Evolutionary conservation across 192 early-diverging fungal genomes (phyloP).

Genomic region (Coemansia sp.): DNA sequence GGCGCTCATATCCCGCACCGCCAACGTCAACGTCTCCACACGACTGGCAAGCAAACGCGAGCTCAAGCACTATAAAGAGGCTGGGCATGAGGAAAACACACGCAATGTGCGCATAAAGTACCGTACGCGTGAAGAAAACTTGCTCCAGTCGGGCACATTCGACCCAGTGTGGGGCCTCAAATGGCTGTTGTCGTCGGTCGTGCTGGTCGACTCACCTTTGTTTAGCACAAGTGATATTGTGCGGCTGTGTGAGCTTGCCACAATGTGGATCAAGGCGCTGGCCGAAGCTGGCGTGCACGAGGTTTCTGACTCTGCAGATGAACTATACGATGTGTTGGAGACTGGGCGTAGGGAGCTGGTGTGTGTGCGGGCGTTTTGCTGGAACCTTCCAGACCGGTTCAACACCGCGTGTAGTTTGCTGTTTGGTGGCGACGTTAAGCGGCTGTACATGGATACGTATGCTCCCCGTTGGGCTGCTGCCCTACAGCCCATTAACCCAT

Average conservation of each 20-base stretch:
- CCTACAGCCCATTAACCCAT: not conserved
- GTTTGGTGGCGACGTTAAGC: slow-evolving; percentile 34
- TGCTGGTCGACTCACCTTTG: slow-evolving; percentile 33
- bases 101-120: slow-evolving; percentile 35
- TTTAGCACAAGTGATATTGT: slow-evolving; percentile 1
- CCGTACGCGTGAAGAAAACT: slow-evolving; percentile 22
- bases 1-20: slow-evolving; percentile 21
- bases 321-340: slow-evolving; percentile 10
- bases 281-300: slow-evolving; percentile 28
- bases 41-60: slow-evolving; percentile 36
- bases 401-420: slow-evolving; percentile 43
- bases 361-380: slow-evolving; percentile 6
- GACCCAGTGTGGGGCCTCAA: slow-evolving; percentile 42
- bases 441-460: slow-evolving; percentile 17
- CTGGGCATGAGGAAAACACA: slow-evolving; percentile 19
- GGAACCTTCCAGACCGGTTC: slow-evolving; percentile 34
- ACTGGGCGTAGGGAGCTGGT: slow-evolving; percentile 26
- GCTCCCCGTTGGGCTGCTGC: slow-evolving; percentile 36
- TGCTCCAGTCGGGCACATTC: slow-evolving; percentile 29
- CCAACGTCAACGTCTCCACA: slow-evolving; percentile 28
- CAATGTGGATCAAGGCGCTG: slow-evolving; percentile 30
- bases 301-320: slow-evolving; percentile 18
- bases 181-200: slow-evolving; percentile 43
- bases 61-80: slow-evolving; percentile 28
- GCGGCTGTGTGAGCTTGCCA: slow-evolving; percentile 20